These are phyloP conservation scores for Calonectria pseudoturangicola DNA, from an alignment of 2,329 filamentous ascomycete species.

Conservation along the genomic window DNA sequence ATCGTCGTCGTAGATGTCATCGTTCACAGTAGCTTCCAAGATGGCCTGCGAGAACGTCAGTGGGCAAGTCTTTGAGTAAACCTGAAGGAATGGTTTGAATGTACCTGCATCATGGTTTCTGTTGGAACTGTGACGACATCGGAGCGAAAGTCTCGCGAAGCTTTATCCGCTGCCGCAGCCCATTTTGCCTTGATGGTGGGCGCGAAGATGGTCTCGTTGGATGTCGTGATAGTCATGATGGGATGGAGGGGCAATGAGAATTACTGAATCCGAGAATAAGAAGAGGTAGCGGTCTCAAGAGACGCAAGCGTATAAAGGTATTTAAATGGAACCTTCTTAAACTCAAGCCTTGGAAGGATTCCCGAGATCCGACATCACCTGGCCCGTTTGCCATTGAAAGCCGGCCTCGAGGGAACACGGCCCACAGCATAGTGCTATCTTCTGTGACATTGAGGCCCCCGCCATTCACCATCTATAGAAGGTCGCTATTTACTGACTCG, in stretches of 20 bases:
- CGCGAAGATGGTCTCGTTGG: conserved; percentile 29
- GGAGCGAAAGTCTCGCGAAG: conserved; percentile 53
- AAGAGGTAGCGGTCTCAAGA: background rate
- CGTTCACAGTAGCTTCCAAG: conserved; percentile 53
- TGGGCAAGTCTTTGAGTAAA: background rate
- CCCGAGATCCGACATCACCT: background rate
- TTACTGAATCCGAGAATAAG: background rate
- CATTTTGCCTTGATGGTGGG: conserved; percentile 34
- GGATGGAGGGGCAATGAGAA: background rate
- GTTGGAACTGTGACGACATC: conserved; percentile 55
- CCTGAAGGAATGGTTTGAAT: too few relatives aligned
- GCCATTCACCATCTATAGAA: conserved; percentile 1
- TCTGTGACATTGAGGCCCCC: background rate
- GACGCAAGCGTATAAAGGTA: conserved; percentile 6
- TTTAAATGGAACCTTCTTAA: conserved; percentile 20
- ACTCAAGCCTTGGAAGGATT: conserved; percentile 2
- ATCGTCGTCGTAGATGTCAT: conserved; percentile 54
- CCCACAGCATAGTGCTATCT: conserved; percentile 1
- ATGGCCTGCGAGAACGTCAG: conserved; percentile 43
- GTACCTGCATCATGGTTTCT: conserved; percentile 53
- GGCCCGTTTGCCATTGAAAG: background rate
- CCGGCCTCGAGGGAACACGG: background rate
- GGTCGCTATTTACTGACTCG: background rate
- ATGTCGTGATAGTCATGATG: conserved; percentile 21
- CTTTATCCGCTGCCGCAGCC: conserved; percentile 38